These are phyloP conservation scores for Pythium phragmitis DNA, from an alignment of 352 stramenopile species.

Conservation along the genomic window DNA sequence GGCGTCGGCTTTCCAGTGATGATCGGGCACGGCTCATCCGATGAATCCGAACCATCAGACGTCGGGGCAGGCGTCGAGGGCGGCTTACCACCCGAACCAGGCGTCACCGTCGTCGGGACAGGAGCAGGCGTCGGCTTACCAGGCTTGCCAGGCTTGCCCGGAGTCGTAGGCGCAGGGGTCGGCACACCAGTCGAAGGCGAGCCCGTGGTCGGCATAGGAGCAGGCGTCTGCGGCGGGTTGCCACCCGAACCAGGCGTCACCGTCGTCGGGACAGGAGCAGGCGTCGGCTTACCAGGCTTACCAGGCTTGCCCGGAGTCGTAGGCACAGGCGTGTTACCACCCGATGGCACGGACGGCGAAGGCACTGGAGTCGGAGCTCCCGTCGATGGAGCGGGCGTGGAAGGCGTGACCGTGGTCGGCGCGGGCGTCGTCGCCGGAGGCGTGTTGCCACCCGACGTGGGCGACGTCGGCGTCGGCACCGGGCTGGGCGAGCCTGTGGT, in stretches of 20 bases:
- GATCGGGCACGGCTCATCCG: too few species aligned
- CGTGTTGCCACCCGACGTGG: too few species aligned
- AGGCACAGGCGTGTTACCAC: neutral
- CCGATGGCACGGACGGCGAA: neutral
- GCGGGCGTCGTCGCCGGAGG: neutral
- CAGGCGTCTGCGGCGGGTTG: neutral
- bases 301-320: constrained; percentile 8
- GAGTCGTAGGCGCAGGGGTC: neutral
- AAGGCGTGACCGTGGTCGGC: neutral
- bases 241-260: neutral
- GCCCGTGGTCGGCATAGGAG: constrained; percentile 5
- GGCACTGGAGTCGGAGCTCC: neutral
- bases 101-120: neutral
- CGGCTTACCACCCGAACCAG: neutral
- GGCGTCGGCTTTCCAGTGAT: too few species aligned
- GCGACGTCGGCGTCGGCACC: constrained; percentile 5
- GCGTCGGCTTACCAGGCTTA: constrained; percentile 3
- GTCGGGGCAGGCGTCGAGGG: neutral
- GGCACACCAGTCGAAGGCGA: constrained; percentile 4
- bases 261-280: neutral
- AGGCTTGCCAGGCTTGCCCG: too few species aligned
- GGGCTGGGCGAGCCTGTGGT: neutral
- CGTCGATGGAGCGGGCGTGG: neutral
- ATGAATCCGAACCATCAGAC: neutral
- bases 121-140: too few species aligned